Percentiles rank a stretch among this genome's conserved stretches.
These are phyloP conservation scores for Pythium brachiatum DNA, from an alignment of 352 stramenopile genomes.

Conservation along the genomic window DNA sequence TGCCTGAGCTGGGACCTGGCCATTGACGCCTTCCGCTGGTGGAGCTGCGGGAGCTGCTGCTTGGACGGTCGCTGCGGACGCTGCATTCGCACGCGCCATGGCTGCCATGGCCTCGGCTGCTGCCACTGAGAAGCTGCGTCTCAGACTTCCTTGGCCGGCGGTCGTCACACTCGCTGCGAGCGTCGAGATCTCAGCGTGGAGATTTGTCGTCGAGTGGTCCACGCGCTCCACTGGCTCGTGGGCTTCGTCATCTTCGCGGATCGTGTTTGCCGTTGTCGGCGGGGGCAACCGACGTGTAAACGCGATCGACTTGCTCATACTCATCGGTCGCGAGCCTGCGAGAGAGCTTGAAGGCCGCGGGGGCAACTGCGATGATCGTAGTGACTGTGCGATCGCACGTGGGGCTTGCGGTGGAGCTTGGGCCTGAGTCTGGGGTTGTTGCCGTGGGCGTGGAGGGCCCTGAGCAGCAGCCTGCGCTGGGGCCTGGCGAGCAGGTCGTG, in stretches of 20 bases:
- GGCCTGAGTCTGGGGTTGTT: neutral
- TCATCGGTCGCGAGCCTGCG: slow-evolving; percentile 51
- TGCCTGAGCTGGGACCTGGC: slow-evolving; percentile 34
- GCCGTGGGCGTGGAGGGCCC: slow-evolving; percentile 8
- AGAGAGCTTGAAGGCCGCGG: slow-evolving; percentile 56
- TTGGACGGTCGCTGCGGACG: neutral
- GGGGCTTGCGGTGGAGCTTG: neutral
- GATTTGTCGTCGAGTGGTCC: slow-evolving; percentile 64
- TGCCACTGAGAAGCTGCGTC: slow-evolving; percentile 68
- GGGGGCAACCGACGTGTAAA: slow-evolving; percentile 37
- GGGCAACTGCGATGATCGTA: slow-evolving; percentile 31
- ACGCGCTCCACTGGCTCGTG: slow-evolving; percentile 57
- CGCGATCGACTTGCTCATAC: slow-evolving; percentile 79
- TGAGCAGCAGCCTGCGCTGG: slow-evolving; percentile 1
- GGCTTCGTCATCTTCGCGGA: slow-evolving; percentile 45
- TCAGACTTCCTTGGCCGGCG: slow-evolving; percentile 70
- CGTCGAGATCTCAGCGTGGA: slow-evolving; percentile 82
- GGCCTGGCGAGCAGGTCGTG: slow-evolving; percentile 16
- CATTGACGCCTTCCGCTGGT: slow-evolving; percentile 10
- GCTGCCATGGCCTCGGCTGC: slow-evolving; percentile 29
- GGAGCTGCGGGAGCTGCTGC: neutral
- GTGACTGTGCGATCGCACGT: slow-evolving; percentile 14
- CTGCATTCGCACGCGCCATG: slow-evolving; percentile 14
- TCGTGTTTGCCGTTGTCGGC: slow-evolving; percentile 14
- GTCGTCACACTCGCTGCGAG: slow-evolving; percentile 77